Base-by-base conservation (phyloP, 2,329 filamentous ascomycete species). In the Neoscytalidium dimidiatum region DNA sequence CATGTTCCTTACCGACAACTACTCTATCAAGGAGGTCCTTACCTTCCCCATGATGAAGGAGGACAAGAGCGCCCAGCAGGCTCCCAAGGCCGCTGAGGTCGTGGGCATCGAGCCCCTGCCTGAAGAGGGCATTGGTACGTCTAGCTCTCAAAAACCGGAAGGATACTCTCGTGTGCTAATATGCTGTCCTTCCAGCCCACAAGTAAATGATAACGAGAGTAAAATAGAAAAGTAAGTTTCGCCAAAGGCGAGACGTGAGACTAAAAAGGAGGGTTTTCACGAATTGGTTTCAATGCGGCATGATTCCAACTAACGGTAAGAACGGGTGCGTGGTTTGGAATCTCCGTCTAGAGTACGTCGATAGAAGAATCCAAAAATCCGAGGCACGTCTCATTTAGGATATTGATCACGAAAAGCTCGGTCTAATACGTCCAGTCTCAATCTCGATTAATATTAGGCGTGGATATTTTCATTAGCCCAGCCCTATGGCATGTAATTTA, bases 11-110 rank as follows among this genome's bases (percentile, higher is more conserved):
- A 97, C 94, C 56, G 88, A 98, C 80, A 92, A 97, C 82, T 95
- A 96, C 83, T 92, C 88, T 71, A 99, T 99, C 78, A 94, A 95
- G 81, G 95, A 99, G 81, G 94, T 98, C 3, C 82, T 98, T 68
- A 89, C 94, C 8, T 99, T 99, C 88, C 95, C 95, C 11, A 94
- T 97, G 82, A 97, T 99, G 92, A 97, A 96, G 87, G 91, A 94
- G 58, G 91, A 94, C 73, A 81, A 84, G 68, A 75, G 76, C 41
- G 75, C 78, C 67, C 78, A 79, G 69, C 26, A 28, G 3, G 69
- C 71, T 52, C 79, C 80, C 64, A 77, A 77, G 69, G 87, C 87
- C 13, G 88, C 87, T 2, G 88, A 91, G 79, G 83, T 88, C 64
- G 86, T 83, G 31, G 86, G 82, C 38, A 79, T 90, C 66, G 77